Evolutionary conservation across 2,329 filamentous ascomycete genomes (phyloP).

Genomic region (Xenosphaeropsis pyriputrescens): DNA sequence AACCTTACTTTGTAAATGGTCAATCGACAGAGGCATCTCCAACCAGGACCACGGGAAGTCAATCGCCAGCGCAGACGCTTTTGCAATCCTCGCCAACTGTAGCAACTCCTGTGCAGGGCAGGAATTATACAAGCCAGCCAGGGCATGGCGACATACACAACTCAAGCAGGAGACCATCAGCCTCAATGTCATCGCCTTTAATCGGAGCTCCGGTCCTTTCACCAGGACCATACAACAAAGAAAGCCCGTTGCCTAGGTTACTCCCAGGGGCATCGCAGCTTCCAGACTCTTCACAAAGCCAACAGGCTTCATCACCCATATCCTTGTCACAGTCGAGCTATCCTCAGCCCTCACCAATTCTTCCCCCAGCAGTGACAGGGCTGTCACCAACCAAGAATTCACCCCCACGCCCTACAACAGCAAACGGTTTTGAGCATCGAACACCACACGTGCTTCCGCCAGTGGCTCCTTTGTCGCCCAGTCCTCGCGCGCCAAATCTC

Average conservation of each 20-base stretch:
- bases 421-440: constrained; percentile 10
- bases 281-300: background rate
- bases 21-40: constrained; percentile 2
- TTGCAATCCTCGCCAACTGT: background rate
- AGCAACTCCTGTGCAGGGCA: background rate
- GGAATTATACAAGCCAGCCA: background rate
- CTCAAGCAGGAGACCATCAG: constrained; percentile 8
- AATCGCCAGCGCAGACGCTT: no score
- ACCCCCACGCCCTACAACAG: constrained; percentile 11
- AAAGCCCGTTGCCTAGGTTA: background rate
- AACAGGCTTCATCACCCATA: background rate
- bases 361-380: constrained; percentile 21
- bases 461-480: constrained; percentile 39
- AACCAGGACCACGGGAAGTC: background rate
- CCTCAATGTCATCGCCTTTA: constrained; percentile 15
- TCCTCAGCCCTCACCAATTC: constrained; percentile 6
- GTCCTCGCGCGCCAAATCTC: constrained; percentile 37
- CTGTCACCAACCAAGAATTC: constrained; percentile 30
- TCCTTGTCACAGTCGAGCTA: constrained; percentile 1
- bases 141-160: background rate
- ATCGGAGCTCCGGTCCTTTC: constrained; percentile 13
- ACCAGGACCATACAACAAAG: constrained; percentile 5
- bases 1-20: constrained; percentile 13
- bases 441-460: constrained; percentile 38
- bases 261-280: background rate